Conservation (phyloP, 106 monocot genomes). For the Gastrodia elata region DNA sequence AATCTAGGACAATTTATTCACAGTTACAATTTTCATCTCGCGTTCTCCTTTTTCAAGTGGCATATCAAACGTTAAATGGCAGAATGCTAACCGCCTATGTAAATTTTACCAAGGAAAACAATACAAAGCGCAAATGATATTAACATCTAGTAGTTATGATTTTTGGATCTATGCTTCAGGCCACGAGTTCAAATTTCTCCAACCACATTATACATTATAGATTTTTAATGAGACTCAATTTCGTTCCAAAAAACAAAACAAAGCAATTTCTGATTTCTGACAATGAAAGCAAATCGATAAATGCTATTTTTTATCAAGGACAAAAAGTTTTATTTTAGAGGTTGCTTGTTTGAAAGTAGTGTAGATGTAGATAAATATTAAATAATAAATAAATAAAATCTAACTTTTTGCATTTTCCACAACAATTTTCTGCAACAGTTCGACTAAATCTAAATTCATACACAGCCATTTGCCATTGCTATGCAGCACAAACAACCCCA, state of each 20-base stretch:
- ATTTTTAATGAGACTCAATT: too few relatives aligned
- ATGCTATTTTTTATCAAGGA: not conserved
- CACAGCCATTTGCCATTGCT: not conserved
- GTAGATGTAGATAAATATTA: not conserved
- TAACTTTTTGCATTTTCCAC: too few relatives aligned
- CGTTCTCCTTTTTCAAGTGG: not conserved
- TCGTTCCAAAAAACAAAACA: not conserved
- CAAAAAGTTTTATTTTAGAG: not conserved
- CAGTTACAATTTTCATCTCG: not conserved
- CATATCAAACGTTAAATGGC: not conserved
- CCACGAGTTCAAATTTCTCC: too few relatives aligned
- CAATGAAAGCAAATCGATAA: not conserved
- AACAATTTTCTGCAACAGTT: too few relatives aligned
- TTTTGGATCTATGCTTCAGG: too few relatives aligned
- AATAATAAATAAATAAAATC: not conserved
- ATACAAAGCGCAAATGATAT: too few relatives aligned
- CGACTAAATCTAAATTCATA: too few relatives aligned
- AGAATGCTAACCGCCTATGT: not conserved
- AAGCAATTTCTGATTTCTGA: not conserved
- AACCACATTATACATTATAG: too few relatives aligned
- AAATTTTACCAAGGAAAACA: not conserved
- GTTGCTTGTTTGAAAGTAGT: not conserved
- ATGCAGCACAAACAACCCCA: not conserved
- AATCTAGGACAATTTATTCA: too few relatives aligned
- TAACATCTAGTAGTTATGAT: too few relatives aligned